Percentiles rank a stretch among this genome's conserved stretches.
These are phyloP conservation scores for Thinopyrum elongatum DNA, from an alignment of 176 grass and related monocot genomes.

Conservation along the genomic window DNA sequence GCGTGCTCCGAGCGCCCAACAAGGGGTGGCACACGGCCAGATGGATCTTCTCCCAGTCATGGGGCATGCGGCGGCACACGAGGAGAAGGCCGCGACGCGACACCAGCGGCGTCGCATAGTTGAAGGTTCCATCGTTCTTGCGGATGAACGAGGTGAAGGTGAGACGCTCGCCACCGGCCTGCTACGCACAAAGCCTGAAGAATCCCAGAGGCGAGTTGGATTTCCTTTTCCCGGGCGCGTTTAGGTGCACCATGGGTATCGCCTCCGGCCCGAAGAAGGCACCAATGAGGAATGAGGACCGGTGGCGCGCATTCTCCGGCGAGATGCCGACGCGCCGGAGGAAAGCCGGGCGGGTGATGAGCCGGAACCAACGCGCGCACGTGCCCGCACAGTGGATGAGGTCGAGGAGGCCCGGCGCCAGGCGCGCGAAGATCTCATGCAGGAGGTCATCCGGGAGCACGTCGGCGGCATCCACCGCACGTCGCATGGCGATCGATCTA, in stretches of 20 bases:
- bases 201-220: not conserved
- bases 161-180: not conserved
- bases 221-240: too few species aligned
- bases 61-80: not conserved
- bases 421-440: too few species aligned
- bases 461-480: too few species aligned
- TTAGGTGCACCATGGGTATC: too few species aligned
- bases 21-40: not conserved
- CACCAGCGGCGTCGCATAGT: not conserved
- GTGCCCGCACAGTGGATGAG: not conserved
- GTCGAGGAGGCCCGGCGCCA: too few species aligned
- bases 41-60: not conserved
- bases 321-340: not conserved
- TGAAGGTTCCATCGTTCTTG: not conserved
- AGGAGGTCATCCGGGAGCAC: too few species aligned
- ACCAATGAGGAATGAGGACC: not conserved
- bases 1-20: not conserved
- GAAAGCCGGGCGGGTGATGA: not conserved
- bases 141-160: not conserved
- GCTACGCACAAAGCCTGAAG: not conserved
- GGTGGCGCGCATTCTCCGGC: not conserved
- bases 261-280: not conserved
- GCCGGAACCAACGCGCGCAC: not conserved
- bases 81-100: not conserved
- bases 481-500: too few species aligned